Percentiles rank a stretch among this genome's conserved stretches.
Evolutionary conservation across 225 moss, liverwort and hornwort species (phyloP).

Genomic region (Straminergon stramineum): DNA sequence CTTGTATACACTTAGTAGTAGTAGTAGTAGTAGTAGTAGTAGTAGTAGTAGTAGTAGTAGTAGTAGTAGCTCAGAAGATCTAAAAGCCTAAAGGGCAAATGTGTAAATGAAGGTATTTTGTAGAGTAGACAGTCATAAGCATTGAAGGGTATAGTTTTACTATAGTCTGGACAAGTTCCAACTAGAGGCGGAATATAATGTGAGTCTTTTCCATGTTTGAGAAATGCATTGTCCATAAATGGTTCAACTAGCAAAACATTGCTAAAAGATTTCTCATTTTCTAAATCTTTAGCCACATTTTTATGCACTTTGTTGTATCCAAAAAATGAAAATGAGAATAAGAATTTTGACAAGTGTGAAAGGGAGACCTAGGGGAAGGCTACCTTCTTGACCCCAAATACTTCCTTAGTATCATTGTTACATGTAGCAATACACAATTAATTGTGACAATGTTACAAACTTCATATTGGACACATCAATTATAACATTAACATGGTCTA

Average conservation of each 20-base stretch:
- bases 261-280: neutral
- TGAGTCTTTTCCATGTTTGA: neutral
- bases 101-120: neutral
- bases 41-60: neutral
- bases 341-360: neutral
- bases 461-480: no score
- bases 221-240: neutral
- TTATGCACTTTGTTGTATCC: neutral
- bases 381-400: no score
- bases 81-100: neutral
- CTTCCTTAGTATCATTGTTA: neutral
- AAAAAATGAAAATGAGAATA: neutral
- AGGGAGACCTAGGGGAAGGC: neutral
- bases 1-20: neutral
- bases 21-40: no score
- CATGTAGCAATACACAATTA: neutral
- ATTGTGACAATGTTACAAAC: neutral
- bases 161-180: rapidly evolving
- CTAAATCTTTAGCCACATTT: neutral
- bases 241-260: neutral
- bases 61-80: neutral
- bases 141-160: neutral
- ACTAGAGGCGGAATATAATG: neutral
- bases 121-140: neutral
- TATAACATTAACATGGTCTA: rapidly evolving